Evolutionary conservation across 768 basidiomycete genomes (phyloP).

Genomic region (Lanmaoa rubissima): DNA sequence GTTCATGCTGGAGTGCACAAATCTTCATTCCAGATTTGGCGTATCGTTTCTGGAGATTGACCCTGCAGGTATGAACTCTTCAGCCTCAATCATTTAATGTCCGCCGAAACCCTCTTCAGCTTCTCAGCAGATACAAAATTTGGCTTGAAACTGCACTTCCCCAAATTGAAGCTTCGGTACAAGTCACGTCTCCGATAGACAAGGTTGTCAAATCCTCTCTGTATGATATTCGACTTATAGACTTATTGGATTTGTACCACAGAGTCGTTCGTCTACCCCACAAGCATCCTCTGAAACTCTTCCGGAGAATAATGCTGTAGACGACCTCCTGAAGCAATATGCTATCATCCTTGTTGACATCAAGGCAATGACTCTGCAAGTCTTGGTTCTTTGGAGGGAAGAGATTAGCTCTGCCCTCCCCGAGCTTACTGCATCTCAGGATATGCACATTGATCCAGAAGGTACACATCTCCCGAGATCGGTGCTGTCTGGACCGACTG

Average conservation of each 20-base stretch:
- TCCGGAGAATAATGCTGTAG: conserved; percentile 54
- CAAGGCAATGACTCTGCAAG: conserved; percentile 49
- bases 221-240: background rate
- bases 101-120: conserved; percentile 40
- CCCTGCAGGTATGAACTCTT: conserved; percentile 65
- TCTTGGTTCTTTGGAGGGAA: conserved; percentile 62
- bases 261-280: conserved; percentile 54
- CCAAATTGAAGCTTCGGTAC: conserved; percentile 39
- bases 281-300: conserved; percentile 45
- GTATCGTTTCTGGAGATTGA: conserved; percentile 87
- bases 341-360: conserved; percentile 71
- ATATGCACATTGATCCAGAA: conserved; percentile 42
- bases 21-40: conserved; percentile 81
- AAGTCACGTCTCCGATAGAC: conserved; percentile 34
- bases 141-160: conserved; percentile 70
- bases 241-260: conserved; percentile 15
- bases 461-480: conserved; percentile 38
- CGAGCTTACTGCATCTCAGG: conserved; percentile 34
- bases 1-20: conserved; percentile 83
- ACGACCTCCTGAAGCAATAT: conserved; percentile 68
- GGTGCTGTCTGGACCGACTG: background rate
- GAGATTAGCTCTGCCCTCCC: conserved; percentile 65
- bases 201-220: conserved; percentile 30
- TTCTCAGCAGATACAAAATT: conserved; percentile 72
- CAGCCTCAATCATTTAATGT: background rate